phyloP scores from a whole-genome alignment of 495 filamentous ascomycete species.

The Hypoxylon rickii region DNA sequence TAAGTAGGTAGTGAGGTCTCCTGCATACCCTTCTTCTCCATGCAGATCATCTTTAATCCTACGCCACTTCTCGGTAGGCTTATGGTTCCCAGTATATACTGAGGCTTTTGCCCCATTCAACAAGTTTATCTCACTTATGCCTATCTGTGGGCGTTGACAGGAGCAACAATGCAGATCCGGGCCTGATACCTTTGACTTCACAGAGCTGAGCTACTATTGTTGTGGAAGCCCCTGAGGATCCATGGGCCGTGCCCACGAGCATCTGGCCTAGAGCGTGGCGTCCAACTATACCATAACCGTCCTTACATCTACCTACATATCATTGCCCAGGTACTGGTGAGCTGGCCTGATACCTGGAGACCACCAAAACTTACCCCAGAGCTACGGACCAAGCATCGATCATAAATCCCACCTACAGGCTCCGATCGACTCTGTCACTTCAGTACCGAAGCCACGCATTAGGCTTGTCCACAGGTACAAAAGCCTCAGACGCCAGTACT shows the following conservation, averaged over 20 bases:
- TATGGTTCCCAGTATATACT: constrained; percentile 33
- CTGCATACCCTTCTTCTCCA: constrained; percentile 17
- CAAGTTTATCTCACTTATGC: no score
- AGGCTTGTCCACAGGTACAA: constrained; percentile 2
- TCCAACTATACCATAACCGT: constrained; percentile 26
- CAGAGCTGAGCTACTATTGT: constrained; percentile 2
- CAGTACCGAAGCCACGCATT: constrained; percentile 27
- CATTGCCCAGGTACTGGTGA: no score
- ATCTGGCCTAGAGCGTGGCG: constrained; percentile 37
- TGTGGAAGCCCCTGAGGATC: constrained; percentile 16
- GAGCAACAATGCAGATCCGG: constrained; percentile 8
- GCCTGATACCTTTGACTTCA: constrained; percentile 1
- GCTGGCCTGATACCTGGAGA: no score
- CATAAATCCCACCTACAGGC: constrained; percentile 13
- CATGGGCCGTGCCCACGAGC: constrained; percentile 29
- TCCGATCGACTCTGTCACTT: no score
- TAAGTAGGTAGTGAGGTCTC: constrained; percentile 28
- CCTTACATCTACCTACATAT: constrained; percentile 4
- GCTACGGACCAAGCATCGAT: constrained; percentile 9
- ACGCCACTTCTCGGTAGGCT: constrained; percentile 21
- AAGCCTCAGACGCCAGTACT: constrained; percentile 6
- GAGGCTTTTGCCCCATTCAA: constrained; percentile 16
- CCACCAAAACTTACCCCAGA: constrained; percentile 8
- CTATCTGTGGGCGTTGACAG: constrained; percentile 12
- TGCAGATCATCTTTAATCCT: constrained; percentile 28